Evolutionary conservation across 345 rosid genomes (phyloP).

Genomic region (Acer yangbiense): DNA sequence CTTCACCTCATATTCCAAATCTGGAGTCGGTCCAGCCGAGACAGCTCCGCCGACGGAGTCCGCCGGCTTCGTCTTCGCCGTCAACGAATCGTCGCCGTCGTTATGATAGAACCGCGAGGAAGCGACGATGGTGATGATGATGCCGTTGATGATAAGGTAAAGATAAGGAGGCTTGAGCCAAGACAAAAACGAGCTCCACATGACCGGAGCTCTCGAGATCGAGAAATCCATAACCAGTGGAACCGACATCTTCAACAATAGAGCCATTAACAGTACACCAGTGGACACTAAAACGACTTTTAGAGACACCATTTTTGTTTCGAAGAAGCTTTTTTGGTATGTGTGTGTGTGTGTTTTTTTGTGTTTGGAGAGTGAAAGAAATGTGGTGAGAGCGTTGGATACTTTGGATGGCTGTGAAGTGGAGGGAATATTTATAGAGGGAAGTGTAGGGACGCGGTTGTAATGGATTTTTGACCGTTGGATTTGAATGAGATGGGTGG

Average conservation of each 20-base stretch:
- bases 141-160: conserved; percentile 47
- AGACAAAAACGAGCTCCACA: conserved; percentile 43
- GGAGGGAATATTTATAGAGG: conserved; percentile 26
- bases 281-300: conserved; percentile 41
- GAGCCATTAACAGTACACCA: conserved; percentile 36
- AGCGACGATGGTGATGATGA: conserved; percentile 57
- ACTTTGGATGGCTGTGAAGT: neutral
- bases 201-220: conserved; percentile 32
- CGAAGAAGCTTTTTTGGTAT: neutral
- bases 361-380: conserved; percentile 4
- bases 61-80: neutral
- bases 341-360: neutral
- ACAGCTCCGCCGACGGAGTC: neutral
- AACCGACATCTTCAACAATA: conserved; percentile 32
- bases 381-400: neutral
- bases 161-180: conserved; percentile 69
- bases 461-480: conserved; percentile 17
- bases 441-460: conserved; percentile 9
- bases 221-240: conserved; percentile 42
- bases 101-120: conserved; percentile 44
- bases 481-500: neutral
- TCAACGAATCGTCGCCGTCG: conserved; percentile 12
- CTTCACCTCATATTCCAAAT: neutral
- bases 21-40: neutral
- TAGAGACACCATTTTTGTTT: conserved; percentile 34